These are phyloP conservation scores for Akanthomyces dipterigenus DNA, from an alignment of 2,329 filamentous ascomycete genomes.

Conservation along the genomic window DNA sequence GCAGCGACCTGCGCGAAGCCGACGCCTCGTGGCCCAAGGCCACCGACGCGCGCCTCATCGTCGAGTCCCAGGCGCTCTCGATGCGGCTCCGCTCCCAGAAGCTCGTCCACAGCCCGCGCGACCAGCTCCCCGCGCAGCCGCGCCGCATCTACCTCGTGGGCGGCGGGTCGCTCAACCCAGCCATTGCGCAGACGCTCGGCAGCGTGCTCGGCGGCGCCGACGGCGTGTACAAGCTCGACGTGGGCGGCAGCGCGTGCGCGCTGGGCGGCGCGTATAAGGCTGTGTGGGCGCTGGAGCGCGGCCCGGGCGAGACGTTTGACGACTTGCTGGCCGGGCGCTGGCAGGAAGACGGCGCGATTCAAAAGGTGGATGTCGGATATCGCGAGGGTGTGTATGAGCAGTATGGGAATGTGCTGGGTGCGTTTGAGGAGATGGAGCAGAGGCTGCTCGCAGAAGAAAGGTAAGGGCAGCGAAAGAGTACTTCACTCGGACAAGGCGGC, in stretches of 20 bases:
- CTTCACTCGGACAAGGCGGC: not conserved
- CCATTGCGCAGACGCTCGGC: conserved; percentile 77
- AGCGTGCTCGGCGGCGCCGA: conserved; percentile 84
- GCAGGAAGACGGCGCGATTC: conserved; percentile 76
- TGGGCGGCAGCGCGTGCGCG: conserved; percentile 92
- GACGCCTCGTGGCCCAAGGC: conserved; percentile 38
- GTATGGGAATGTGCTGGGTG: conserved; percentile 71
- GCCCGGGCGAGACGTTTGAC: conserved; percentile 70
- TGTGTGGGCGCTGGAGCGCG: conserved; percentile 78
- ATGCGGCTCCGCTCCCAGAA: conserved; percentile 77
- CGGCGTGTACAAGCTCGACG: conserved; percentile 87
- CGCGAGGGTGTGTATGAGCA: conserved; percentile 63
- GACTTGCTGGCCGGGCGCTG: conserved; percentile 77
- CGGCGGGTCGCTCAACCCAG: conserved; percentile 81
- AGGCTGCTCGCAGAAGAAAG: conserved; percentile 45
- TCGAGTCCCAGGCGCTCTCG: conserved; percentile 92
- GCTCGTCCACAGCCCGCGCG: conserved; percentile 55
- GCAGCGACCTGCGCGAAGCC: conserved; percentile 40
- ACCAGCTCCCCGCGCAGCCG: conserved; percentile 69
- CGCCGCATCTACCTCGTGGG: conserved; percentile 90
- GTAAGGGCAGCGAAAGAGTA: conserved; percentile 8
- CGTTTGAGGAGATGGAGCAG: conserved; percentile 71
- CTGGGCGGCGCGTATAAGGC: conserved; percentile 94
- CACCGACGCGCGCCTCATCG: conserved; percentile 76
- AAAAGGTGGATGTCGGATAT: conserved; percentile 79